Evolutionary conservation across 768 basidiomycete genomes (phyloP).

Genomic region (Pulveroboletus sp.): DNA sequence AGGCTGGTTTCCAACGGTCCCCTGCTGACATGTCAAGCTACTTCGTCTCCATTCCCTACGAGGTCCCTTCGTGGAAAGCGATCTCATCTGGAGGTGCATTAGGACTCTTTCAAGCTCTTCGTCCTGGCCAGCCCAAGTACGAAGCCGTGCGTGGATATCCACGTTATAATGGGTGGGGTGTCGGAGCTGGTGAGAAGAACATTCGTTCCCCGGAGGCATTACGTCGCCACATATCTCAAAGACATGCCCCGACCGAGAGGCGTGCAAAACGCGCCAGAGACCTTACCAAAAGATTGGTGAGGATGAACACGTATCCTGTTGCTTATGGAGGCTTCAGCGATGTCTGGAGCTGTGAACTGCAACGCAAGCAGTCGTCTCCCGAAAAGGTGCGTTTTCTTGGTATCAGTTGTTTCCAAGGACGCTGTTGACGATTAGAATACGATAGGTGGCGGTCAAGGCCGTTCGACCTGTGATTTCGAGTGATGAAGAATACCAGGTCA

Average conservation of each 20-base stretch:
- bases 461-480: slow-evolving; percentile 11
- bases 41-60: too few relatives aligned
- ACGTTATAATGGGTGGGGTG: background rate
- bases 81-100: too few relatives aligned
- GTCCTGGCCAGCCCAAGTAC: background rate
- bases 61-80: too few relatives aligned
- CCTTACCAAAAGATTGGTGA: slow-evolving; percentile 20
- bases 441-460: slow-evolving; percentile 29
- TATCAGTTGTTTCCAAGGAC: background rate
- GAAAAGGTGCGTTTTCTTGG: slow-evolving; percentile 9
- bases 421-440: background rate
- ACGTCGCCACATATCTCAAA: background rate
- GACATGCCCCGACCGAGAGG: background rate
- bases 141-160: background rate
- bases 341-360: slow-evolving; percentile 23
- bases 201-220: background rate
- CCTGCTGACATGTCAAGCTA: too few relatives aligned
- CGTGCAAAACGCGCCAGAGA: background rate
- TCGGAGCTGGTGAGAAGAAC: slow-evolving; percentile 2
- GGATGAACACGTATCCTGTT: slow-evolving; percentile 15
- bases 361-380: background rate
- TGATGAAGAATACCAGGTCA: slow-evolving; percentile 4
- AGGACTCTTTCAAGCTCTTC: too few relatives aligned
- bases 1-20: too few relatives aligned
- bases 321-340: slow-evolving; percentile 32